Conservation (phyloP, 352 stramenopile species). For the Pythium scleroteichum region DNA sequence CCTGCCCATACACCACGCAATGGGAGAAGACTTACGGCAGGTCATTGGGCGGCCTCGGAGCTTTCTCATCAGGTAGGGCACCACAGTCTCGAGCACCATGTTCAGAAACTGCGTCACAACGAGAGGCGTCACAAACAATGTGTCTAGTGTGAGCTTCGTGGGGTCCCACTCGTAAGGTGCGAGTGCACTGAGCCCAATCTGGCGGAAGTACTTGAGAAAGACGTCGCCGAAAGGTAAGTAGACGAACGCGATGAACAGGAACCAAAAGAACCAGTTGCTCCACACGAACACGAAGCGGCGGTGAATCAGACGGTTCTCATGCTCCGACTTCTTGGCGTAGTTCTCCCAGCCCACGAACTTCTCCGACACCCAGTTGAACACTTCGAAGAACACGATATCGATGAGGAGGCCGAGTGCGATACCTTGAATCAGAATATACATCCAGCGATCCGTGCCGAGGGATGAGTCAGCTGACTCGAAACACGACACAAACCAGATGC, state of each 20-base stretch:
- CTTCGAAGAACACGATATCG: constrained; percentile 88
- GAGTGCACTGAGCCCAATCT: constrained; percentile 47
- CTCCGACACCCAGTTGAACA: constrained; percentile 88
- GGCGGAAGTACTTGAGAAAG: constrained; percentile 62
- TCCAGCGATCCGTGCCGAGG: constrained; percentile 84
- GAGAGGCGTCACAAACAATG: constrained; percentile 85
- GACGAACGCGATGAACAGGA: constrained; percentile 89
- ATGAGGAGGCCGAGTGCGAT: constrained; percentile 82
- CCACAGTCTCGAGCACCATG: constrained; percentile 86
- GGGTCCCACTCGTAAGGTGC: constrained; percentile 77
- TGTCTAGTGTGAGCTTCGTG: constrained; percentile 77
- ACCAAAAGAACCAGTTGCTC: constrained; percentile 94
- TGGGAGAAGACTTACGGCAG: constrained; percentile 60
- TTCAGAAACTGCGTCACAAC: constrained; percentile 90
- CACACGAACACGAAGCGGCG: constrained; percentile 89
- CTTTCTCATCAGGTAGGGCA: constrained; percentile 82
- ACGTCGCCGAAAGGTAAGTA: constrained; percentile 83
- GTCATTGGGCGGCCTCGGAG: constrained; percentile 65
- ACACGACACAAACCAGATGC: constrained; percentile 84
- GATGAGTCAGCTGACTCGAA: constrained; percentile 72
- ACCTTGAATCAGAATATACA: constrained; percentile 88
- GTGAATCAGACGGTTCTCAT: constrained; percentile 86
- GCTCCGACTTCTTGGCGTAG: constrained; percentile 84
- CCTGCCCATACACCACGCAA: constrained; percentile 54
- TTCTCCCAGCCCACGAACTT: constrained; percentile 89